Evolutionary conservation across 2,329 filamentous ascomycete species (phyloP).

Genomic region (Pseudocercospora ulei): DNA sequence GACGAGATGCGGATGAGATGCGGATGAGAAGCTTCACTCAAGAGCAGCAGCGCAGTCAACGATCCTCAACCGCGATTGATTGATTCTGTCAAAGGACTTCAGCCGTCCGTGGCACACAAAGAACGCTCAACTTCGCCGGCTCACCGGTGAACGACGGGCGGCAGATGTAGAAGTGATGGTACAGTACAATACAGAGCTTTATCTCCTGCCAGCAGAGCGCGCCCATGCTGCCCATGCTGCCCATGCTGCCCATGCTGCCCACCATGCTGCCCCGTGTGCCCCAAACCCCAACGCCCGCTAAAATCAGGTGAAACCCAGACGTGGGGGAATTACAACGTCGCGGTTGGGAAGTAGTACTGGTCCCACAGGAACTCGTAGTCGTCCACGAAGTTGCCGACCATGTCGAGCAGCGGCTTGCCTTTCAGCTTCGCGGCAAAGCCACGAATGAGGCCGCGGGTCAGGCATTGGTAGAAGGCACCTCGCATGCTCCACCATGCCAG

Average conservation of each 20-base stretch:
- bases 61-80: constrained; percentile 5
- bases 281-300: constrained; percentile 14
- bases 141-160: constrained; percentile 11
- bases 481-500: constrained; percentile 95
- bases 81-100: constrained; percentile 6
- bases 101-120: constrained; percentile 5
- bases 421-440: constrained; percentile 61
- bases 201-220: constrained; percentile 1
- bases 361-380: constrained; percentile 98
- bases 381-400: constrained; percentile 77
- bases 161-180: constrained; percentile 8
- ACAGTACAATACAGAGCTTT: constrained; percentile 1
- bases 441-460: constrained; percentile 61
- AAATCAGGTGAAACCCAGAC: constrained; percentile 2
- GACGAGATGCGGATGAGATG: no score
- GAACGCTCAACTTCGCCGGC: constrained; percentile 6
- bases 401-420: constrained; percentile 63
- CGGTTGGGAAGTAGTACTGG: constrained; percentile 81
- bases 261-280: no score
- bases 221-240: constrained; percentile 10
- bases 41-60: no score
- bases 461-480: constrained; percentile 90
- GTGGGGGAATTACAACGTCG: constrained; percentile 36
- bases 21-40: no score
- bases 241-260: constrained; percentile 11